Base-by-base conservation (phyloP, 805 yeast species). In the Myxozyma vanderwaltii region DNA sequence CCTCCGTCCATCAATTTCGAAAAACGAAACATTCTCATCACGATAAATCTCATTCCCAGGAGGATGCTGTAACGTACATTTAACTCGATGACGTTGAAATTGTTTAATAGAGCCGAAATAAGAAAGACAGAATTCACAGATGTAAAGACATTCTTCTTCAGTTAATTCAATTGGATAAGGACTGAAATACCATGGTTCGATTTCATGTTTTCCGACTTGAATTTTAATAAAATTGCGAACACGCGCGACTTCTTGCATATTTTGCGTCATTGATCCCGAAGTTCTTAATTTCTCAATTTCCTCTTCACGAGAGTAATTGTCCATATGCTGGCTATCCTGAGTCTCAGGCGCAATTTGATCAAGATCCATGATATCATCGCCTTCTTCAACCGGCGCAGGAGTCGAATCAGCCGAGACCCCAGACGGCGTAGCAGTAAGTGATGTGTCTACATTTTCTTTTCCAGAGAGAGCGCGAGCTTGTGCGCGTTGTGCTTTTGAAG, bases 141-240 rank as follows among this genome's bases (percentile, higher is more conserved):
- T 87, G 71, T 87, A 94, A 24, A 94, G 82, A 56, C 82, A 85
- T 71, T 92, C 98, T 65, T 87, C 94, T 68, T 94, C 98, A 0
- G 97, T 90, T 56, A 91, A 80, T 71, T 94, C 99, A 15, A 90
- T 80, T 0, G 99, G 99, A 72, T 94, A 94, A 0, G 99, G 98
- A 1, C 96, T 88, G 70, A 94, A 94, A 74, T 94, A 94, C 99
- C 99, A 94, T 1, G 99, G 99, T 72, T 94, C 99, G 54, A 94
- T 90, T 67, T 88, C 88, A 72, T 85, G 90, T 63, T 86, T 87
- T 1, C 99, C 99, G 75, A 94, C 83, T 2, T 89, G 86, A 4
- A 94, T 83, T 55, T 82, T 81, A 48, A 82, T 79, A 63, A 94
- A 79, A 70, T 94, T 94, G 66, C 98, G 81, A 48, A 94, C 97